A percentile compares a stretch with the other conserved stretches of the same genome.
These are phyloP conservation scores for Diutina mesorugosa DNA, from an alignment of 1,139 yeast genomes.

Conservation along the genomic window DNA sequence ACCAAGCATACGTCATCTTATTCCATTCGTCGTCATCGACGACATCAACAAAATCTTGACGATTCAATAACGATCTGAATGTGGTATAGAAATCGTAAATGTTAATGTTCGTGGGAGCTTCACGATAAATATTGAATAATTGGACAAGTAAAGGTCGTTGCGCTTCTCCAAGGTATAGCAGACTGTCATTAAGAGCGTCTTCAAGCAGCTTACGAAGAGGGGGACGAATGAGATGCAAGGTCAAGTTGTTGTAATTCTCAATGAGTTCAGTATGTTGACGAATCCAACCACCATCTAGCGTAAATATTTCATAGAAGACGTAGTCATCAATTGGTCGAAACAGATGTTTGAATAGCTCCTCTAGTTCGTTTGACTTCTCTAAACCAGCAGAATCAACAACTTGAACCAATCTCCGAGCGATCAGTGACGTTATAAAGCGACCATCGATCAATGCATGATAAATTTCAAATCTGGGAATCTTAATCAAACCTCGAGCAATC, in stretches of 20 bases:
- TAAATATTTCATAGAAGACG: constrained; percentile 26
- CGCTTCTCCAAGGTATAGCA: constrained; percentile 11
- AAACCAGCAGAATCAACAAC: constrained; percentile 8
- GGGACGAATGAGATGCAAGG: constrained; percentile 28
- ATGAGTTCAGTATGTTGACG: constrained; percentile 12
- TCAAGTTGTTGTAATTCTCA: constrained; percentile 26
- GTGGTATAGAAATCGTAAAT: constrained; percentile 68
- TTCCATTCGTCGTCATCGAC: constrained; percentile 12
- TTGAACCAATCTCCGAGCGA: constrained; percentile 8
- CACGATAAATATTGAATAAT: constrained; percentile 61
- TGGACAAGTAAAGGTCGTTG: constrained; percentile 18
- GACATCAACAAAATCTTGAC: neutral
- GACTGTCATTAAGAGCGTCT: constrained; percentile 18
- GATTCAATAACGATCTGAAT: constrained; percentile 18
- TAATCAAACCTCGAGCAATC: neutral
- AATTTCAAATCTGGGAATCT: neutral
- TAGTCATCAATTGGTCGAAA: constrained; percentile 12
- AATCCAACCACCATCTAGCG: constrained; percentile 21
- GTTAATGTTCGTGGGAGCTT: constrained; percentile 65
- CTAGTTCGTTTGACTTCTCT: constrained; percentile 8
- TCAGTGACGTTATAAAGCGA: neutral
- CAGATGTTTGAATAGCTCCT: constrained; percentile 3
- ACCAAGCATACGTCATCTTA: constrained; percentile 26
- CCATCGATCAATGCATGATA: neutral
- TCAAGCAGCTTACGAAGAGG: constrained; percentile 21